Evolutionary conservation across 495 filamentous ascomycete genomes (phyloP), one percentile per base, ranked within the genome.

Genomic region (Podospora conica): DNA sequence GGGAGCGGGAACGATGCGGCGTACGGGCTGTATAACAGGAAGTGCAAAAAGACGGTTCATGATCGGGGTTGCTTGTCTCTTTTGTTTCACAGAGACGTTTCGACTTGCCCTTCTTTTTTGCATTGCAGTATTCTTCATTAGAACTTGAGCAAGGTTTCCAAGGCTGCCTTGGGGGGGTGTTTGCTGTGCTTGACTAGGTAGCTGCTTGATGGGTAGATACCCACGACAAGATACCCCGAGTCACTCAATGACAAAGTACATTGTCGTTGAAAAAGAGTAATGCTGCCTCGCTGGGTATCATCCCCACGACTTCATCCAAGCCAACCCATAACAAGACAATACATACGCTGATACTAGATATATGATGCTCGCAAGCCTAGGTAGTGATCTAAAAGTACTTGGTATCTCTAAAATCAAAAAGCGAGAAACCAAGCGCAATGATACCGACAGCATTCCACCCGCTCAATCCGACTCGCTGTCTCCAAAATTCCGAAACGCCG

Each of bases 401-500:
- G 40, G 40, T 48, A 48, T 48, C 40, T 48, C 40, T 18, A 8
- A 48, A 48, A 48, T n/a, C 12, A 31, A 29, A 29, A 31, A n/a
- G n/a, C 6, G 40, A n/a, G 40, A n/a, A 48, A 18, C 40, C 40
- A 48, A 48, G 40, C 40, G 40, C 6, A 6, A 48, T n/a, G 18
- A 48, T 48, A 8, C 40, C 18, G 40, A n/a, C 40, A 48, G 40
- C 40, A n/a, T 11, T n/a, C 11, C n/a, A n/a, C 5, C 40, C 6
- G 40, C 5, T 18, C 5, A 48, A 48, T 48, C 40, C n/a, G 6
- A 7, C 40, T 48, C 15, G 40, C 40, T 48, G 3, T 48, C 40
- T 48, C 18, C n/a, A 61, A 31, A 31, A 25, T 15, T 12, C 23
- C 29, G 20, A 33, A 63, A 63, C 61, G 61, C 61, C 61, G n/a